A percentile compares a stretch with the other conserved stretches of the same genome.
Evolutionary conservation across 441 rosid species (phyloP).

Genomic region (Jatropha podagrica): DNA sequence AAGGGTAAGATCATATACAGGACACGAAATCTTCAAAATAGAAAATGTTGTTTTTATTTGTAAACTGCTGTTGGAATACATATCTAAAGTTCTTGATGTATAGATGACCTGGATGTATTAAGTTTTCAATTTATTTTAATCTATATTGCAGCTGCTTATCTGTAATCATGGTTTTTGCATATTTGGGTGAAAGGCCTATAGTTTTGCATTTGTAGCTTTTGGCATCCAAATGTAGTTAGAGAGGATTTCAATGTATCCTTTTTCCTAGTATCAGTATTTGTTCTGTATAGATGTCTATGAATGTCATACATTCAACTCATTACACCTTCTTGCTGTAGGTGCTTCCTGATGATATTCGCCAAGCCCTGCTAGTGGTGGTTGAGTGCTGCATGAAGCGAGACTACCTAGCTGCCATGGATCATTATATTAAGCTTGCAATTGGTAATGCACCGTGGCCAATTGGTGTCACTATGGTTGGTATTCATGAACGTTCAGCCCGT

Average conservation of each 20-base stretch:
- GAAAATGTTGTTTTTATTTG: not conserved
- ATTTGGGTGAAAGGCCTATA: not conserved
- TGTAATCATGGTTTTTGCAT: not conserved
- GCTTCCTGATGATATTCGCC: constrained; percentile 83
- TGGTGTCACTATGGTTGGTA: constrained; percentile 99
- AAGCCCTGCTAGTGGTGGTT: constrained; percentile 75
- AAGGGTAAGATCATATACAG: too few relatives aligned
- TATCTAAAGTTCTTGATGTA: not conserved
- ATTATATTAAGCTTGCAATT: constrained; percentile 82
- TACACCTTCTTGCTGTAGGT: constrained; percentile 38
- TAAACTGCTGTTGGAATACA: not conserved
- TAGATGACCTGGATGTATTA: not conserved
- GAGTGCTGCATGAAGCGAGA: constrained; percentile 82
- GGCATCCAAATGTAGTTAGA: constrained; percentile 1
- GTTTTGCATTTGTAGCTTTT: not conserved
- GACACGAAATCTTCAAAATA: too few relatives aligned
- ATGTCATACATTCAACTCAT: not conserved
- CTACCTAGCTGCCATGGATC: constrained; percentile 98
- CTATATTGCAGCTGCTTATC: not conserved
- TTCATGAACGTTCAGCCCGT: constrained; percentile 96
- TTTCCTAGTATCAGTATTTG: not conserved
- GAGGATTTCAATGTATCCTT: not conserved
- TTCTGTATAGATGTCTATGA: not conserved
- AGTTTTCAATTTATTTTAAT: not conserved
- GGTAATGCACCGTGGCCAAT: constrained; percentile 99